Evolutionary conservation across 495 filamentous ascomycete species (phyloP), one percentile per base, ranked within the genome.

Genomic region (Aspergillus hancockii): DNA sequence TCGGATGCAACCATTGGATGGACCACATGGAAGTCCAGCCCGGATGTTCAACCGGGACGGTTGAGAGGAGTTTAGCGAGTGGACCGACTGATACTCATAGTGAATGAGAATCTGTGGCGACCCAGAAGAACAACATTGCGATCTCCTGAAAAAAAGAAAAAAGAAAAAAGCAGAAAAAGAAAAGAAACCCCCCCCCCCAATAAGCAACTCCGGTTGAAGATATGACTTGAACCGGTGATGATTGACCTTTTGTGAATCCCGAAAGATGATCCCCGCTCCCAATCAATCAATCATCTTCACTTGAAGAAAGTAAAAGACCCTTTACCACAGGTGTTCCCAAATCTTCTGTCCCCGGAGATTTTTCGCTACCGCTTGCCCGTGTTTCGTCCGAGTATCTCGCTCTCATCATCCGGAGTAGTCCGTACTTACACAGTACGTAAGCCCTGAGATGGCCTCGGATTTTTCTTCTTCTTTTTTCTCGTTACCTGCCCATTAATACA

Each of bases 311-410:
- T n/a, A 16, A 41, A 41, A 41, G 38, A 41, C 38, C 38, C 38
- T 41, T 41, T 41, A 16, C 38, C 38, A 1, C 14, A 41, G 12
- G 4, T 12, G 14, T 18, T 41, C 49, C 31, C n/a, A n/a, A n/a
- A n/a, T n/a, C n/a, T n/a, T n/a, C n/a, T n/a, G n/a, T n/a, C n/a
- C 57, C 57, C 57, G 57, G 57, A 60, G 57, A 60, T 51, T 60
- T 60, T 60, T 55, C 52, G 52, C 58, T 55, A 23, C 30, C 41
- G 49, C 23, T 31, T 28, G 54, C 7, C 62, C 62, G 62, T 41
- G 34, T 54, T 58, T 60, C n/a, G 58, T 50, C 62, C 62, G 62
- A 60, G 40, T 55, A 38, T 47, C 18, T 49, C 18, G 40, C 13
- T 22, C 38, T 38, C 38, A 32, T 54, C 49, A 36, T 10, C 32